A percentile compares a stretch with the other conserved stretches of the same genome.
Evolutionary conservation across 2,329 filamentous ascomycete species (phyloP).

Genomic region (Ramichloridium luteum): DNA sequence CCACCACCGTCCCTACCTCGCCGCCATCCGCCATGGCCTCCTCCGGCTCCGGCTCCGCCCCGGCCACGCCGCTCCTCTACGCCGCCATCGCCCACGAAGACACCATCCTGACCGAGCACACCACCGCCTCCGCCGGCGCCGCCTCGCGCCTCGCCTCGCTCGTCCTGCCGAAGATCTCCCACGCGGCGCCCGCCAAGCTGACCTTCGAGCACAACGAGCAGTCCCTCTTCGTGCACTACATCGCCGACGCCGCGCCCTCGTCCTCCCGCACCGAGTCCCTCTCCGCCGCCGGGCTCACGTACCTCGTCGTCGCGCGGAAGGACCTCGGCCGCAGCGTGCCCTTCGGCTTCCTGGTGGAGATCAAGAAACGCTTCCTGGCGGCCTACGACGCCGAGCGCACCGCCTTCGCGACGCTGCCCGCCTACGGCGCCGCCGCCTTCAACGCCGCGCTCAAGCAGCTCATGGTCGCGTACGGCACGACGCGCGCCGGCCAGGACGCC

Average conservation of each 20-base stretch:
- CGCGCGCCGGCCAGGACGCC: constrained; percentile 52
- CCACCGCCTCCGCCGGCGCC: constrained; percentile 67
- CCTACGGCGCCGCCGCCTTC: constrained; percentile 83
- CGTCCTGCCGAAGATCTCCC: constrained; percentile 88
- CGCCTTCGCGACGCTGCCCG: constrained; percentile 65
- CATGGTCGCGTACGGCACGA: constrained; percentile 76
- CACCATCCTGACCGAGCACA: constrained; percentile 89
- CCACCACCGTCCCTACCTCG: too few relatives aligned
- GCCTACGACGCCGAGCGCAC: constrained; percentile 54
- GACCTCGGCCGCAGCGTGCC: constrained; percentile 75
- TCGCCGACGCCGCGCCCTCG: constrained; percentile 53
- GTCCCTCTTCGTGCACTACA: constrained; percentile 95
- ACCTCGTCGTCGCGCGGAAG: constrained; percentile 75
- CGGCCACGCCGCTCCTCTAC: constrained; percentile 28
- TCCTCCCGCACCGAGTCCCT: constrained; percentile 19
- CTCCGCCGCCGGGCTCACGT: constrained; percentile 65
- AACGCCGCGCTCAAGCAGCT: constrained; percentile 65
- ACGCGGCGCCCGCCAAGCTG: constrained; percentile 68
- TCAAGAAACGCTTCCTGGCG: constrained; percentile 74
- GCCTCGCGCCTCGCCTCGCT: constrained; percentile 72
- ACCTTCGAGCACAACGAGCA: constrained; percentile 77
- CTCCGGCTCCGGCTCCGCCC: constrained; percentile 24
- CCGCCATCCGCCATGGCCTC: too few relatives aligned
- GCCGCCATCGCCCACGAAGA: constrained; percentile 88
- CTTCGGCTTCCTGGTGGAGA: constrained; percentile 83